These are phyloP conservation scores for Aspergillus baeticus DNA, from an alignment of 495 filamentous ascomycete species.

Conservation along the genomic window DNA sequence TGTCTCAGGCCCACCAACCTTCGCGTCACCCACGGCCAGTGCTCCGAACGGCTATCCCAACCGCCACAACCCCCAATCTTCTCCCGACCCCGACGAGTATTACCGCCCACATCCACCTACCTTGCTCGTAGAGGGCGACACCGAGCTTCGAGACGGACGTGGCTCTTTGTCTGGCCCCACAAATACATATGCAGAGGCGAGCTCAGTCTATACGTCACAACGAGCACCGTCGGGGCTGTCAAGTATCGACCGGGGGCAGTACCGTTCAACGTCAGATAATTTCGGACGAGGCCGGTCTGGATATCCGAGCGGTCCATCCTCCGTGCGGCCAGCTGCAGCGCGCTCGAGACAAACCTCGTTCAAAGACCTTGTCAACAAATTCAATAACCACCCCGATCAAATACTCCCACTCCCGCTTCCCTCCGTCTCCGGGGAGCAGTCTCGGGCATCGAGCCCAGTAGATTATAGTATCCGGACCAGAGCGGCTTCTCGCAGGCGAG, in stretches of 20 bases:
- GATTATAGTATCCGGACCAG: constrained; percentile 26
- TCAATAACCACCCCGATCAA: constrained; percentile 57
- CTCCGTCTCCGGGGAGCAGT: constrained; percentile 31
- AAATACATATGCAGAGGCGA: constrained; percentile 22
- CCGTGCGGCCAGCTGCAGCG: constrained; percentile 21
- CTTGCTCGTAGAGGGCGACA: constrained; percentile 24
- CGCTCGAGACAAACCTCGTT: constrained; percentile 51
- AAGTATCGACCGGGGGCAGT: constrained; percentile 24
- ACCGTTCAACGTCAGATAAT: constrained; percentile 40
- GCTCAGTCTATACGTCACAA: constrained; percentile 16
- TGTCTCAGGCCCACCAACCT: constrained; percentile 22
- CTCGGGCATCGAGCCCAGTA: constrained; percentile 28
- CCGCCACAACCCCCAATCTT: constrained; percentile 32
- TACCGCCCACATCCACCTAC: constrained; percentile 41
- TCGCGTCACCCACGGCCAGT: constrained; percentile 21
- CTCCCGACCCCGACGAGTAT: constrained; percentile 54
- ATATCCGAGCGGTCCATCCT: constrained; percentile 15
- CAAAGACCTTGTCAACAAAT: constrained; percentile 60
- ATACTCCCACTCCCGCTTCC: constrained; percentile 44
- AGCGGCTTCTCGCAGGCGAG: constrained; percentile 28
- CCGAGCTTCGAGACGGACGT: constrained; percentile 24
- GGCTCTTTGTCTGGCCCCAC: constrained; percentile 25
- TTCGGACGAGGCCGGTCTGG: constrained; percentile 23
- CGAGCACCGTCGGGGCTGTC: constrained; percentile 29
- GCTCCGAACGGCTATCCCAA: constrained; percentile 25